phyloP scores from a whole-genome alignment of 2,329 filamentous ascomycete species.

The Apiospora koreana region DNA sequence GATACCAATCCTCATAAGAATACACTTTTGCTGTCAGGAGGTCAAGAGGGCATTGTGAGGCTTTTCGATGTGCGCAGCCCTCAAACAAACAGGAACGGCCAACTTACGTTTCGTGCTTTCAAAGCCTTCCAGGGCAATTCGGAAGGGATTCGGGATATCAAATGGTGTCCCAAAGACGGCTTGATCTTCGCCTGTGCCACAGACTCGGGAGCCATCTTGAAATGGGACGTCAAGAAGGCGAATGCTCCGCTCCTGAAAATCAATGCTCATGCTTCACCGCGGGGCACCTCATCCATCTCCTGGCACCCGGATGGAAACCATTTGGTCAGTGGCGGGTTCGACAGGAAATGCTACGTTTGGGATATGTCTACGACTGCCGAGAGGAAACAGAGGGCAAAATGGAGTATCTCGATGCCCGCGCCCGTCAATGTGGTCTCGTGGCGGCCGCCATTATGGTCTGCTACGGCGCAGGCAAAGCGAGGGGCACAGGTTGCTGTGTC shows the following conservation, averaged over 20 bases:
- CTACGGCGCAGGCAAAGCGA: conserved; percentile 58
- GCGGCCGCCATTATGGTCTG: conserved; percentile 67
- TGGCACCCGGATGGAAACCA: conserved; percentile 72
- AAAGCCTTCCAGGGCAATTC: conserved; percentile 52
- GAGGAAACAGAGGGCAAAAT: conserved; percentile 65
- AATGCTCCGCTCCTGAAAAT: conserved; percentile 57
- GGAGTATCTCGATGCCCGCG: conserved; percentile 61
- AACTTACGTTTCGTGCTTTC: conserved; percentile 50
- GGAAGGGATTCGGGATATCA: conserved; percentile 62
- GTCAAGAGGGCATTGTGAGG: conserved; percentile 64
- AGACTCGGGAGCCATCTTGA: conserved; percentile 61
- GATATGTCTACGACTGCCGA: conserved; percentile 61
- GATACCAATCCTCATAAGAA: conserved; percentile 63
- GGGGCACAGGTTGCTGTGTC: conserved; percentile 64
- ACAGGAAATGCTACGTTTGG: conserved; percentile 66
- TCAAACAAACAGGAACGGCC: conserved; percentile 47
- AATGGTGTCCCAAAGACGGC: conserved; percentile 64
- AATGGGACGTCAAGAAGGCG: conserved; percentile 63
- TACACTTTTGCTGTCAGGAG: conserved; percentile 61
- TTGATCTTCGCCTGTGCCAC: conserved; percentile 66
- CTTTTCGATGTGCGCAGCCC: conserved; percentile 60
- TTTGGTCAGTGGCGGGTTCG: conserved; percentile 62
- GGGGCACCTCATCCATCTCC: conserved; percentile 58
- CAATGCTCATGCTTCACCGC: conserved; percentile 57
- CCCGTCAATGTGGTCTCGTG: conserved; percentile 61